A percentile compares a stretch with the other conserved stretches of the same genome.
Conservation (phyloP, 1,139 yeast species). For the Magnusiomyces paraingens region DNA sequence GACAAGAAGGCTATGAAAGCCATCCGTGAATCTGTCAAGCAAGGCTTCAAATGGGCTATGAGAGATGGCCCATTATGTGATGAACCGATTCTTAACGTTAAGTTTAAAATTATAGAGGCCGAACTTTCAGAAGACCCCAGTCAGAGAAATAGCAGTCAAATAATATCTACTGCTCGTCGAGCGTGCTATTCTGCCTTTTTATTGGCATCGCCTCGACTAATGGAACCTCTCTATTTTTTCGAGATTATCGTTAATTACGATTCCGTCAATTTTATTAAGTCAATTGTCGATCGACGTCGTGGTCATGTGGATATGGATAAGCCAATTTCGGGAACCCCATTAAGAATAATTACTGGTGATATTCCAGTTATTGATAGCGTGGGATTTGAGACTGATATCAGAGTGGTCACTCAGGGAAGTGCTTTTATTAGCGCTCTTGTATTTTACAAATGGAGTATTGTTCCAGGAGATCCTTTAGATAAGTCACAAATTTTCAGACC, state of each 20-base stretch:
- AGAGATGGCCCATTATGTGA: constrained; percentile 89
- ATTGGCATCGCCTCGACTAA: constrained; percentile 67
- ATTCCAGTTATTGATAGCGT: constrained; percentile 87
- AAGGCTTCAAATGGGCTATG: constrained; percentile 81
- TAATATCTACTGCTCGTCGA: constrained; percentile 74
- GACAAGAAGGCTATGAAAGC: constrained; percentile 47
- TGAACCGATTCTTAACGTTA: constrained; percentile 67
- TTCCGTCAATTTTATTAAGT: constrained; percentile 44
- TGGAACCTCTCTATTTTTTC: constrained; percentile 79
- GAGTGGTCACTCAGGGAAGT: constrained; percentile 71
- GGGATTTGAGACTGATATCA: constrained; percentile 81
- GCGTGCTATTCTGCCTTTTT: constrained; percentile 82
- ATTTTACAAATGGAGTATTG: constrained; percentile 67
- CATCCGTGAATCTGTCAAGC: constrained; percentile 50
- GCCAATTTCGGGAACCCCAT: constrained; percentile 70
- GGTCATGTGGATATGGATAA: constrained; percentile 49
- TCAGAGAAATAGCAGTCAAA: constrained; percentile 59
- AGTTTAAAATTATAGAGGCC: constrained; percentile 65
- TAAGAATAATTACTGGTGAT: constrained; percentile 54
- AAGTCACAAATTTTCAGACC: constrained; percentile 54
- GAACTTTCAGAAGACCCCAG: constrained; percentile 43
- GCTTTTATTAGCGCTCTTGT: constrained; percentile 59
- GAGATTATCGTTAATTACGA: constrained; percentile 50
- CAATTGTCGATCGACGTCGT: constrained; percentile 56
- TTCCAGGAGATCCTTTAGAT: constrained; percentile 92